phyloP scores from a whole-genome alignment of 257 asterid genomes.

The Datura wrightii region DNA sequence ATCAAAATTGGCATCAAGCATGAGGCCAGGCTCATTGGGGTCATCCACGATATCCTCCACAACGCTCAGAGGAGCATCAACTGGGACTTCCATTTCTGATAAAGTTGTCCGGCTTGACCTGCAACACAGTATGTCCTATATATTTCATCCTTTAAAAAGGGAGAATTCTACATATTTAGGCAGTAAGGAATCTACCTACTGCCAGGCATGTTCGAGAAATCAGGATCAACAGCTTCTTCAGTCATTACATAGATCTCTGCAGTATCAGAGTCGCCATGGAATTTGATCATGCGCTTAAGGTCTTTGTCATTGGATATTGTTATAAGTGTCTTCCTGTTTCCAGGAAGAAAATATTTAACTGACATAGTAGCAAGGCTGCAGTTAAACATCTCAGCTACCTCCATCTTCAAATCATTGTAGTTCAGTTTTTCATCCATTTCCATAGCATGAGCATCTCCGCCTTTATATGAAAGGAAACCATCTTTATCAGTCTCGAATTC shows the following conservation, averaged over 20 bases:
- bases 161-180: conserved; percentile 36
- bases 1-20: conserved; percentile 71
- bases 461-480: conserved; percentile 74
- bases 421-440: conserved; percentile 82
- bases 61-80: conserved; percentile 64
- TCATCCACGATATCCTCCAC: conserved; percentile 67
- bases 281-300: conserved; percentile 82
- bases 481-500: conserved; percentile 80
- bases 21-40: conserved; percentile 60
- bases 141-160: conserved; percentile 40
- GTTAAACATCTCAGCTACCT: conserved; percentile 93
- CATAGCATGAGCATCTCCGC: conserved; percentile 99
- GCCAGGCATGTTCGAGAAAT: conserved; percentile 82
- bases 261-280: conserved; percentile 68
- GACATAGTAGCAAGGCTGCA: conserved; percentile 59
- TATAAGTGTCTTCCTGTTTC: conserved; percentile 91
- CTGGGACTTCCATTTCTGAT: conserved; percentile 69
- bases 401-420: conserved; percentile 72
- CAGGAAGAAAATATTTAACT: conserved; percentile 87
- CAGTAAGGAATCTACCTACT: conserved; percentile 75
- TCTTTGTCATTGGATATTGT: conserved; percentile 94
- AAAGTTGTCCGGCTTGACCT: conserved; percentile 95
- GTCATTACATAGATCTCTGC: conserved; percentile 78
- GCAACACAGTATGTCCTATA: conserved; percentile 48
- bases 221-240: conserved; percentile 78